A percentile compares a stretch with the other conserved stretches of the same genome.
Evolutionary conservation across 352 stramenopile species (phyloP).

Genomic region (Globisporangium lucens): DNA sequence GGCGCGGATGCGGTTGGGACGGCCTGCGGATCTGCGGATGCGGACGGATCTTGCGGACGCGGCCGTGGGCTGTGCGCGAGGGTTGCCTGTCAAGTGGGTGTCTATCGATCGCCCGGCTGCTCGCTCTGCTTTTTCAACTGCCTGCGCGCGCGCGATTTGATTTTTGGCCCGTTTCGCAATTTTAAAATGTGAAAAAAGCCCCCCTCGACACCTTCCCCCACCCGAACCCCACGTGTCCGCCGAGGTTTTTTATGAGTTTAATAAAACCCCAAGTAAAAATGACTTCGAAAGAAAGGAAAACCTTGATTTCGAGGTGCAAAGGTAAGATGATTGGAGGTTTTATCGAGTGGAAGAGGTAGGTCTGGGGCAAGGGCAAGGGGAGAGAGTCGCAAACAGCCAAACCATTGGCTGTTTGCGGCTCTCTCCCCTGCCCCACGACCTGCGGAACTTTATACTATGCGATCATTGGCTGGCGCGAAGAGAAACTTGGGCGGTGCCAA

Average conservation of each 20-base stretch:
- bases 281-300: not conserved
- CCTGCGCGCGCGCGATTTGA: not conserved
- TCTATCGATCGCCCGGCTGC: not conserved
- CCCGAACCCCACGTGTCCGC: not conserved
- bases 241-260: conserved; percentile 2
- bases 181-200: conserved; percentile 7
- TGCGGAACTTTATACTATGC: conserved; percentile 1
- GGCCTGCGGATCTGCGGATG: not conserved
- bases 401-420: not conserved
- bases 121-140: not conserved
- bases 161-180: not conserved
- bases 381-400: not conserved
- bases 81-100: conserved; percentile 7
- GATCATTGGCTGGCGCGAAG: conserved; percentile 1
- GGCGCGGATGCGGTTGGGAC: not conserved
- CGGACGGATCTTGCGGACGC: not conserved
- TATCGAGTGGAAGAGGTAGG: conserved; percentile 40
- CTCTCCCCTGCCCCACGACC: conserved; percentile 2
- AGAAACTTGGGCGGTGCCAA: not conserved
- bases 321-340: conserved; percentile 40
- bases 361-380: conserved; percentile 42
- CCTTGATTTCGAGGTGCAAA: conserved; percentile 14
- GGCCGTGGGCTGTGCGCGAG: not conserved
- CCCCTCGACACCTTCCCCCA: conserved; percentile 9
- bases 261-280: not conserved